Evolutionary conservation across 2,329 filamentous ascomycete species (phyloP), one percentile per base, ranked within the genome.

Genomic region (Fusarium pilosicola): DNA sequence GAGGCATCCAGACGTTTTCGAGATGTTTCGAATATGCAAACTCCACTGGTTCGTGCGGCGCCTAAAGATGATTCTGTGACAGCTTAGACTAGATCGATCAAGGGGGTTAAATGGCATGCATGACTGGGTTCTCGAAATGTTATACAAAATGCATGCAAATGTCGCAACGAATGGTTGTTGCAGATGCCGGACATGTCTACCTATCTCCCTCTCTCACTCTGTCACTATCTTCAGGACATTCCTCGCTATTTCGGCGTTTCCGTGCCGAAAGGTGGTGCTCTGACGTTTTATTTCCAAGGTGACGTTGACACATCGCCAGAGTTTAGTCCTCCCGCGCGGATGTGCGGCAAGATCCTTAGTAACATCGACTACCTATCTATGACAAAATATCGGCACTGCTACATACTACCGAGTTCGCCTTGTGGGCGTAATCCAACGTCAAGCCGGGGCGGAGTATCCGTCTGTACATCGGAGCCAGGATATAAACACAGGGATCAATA

Each of bases 271-370:
- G 60, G 62, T 62, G 55, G 61, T 71, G 42, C 62, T 64, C 63
- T 77, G 73, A 78, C 76, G 67, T 65, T 65, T 39, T 45, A 39
- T 56, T 57, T 45, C 41, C 24, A 54, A 41, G 46, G 48, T 62
- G 66, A 54, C 59, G 74, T 77, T 72, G 68, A 56, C 73, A 52
- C 70, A 68, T 77, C 60, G 52, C 56, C 24, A 57, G 57, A 73
- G 52, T 59, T 46, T 70, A 51, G 55, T 71, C 28, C 13, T 59
- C 55, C 52, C 57, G 42, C 44, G 52, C 70, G 70, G 70, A 71
- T 62, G 46, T 45, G 42, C 70, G 65, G 70, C 70, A 73, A 56
- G n/a, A 46, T 51, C 42, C 39, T 56, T 30, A 41, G 57, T 51
- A 24, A 51, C 56, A 52, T 44, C 24, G n/a, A 30, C 39, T 20